phyloP scores from a whole-genome alignment of 495 filamentous ascomycete species.

The Neohortaea acidophila region DNA sequence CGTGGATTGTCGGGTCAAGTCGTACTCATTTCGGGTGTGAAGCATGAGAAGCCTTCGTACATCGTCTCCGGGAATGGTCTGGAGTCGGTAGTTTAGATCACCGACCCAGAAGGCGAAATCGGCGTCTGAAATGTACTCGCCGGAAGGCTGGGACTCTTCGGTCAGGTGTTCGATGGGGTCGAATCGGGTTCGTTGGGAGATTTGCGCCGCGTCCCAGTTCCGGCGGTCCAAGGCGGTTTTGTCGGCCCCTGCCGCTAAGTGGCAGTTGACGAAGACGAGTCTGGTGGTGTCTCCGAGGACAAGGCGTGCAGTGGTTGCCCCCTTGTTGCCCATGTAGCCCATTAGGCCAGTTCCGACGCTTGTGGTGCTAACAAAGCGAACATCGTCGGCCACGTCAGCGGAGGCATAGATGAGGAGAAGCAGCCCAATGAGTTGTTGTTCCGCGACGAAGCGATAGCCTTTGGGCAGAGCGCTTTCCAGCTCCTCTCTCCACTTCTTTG shows the following conservation, averaged over 20 bases:
- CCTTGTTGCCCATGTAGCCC: constrained; percentile 94
- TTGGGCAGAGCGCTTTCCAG: constrained; percentile 54
- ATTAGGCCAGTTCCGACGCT: constrained; percentile 75
- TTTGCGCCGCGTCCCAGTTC: constrained; percentile 80
- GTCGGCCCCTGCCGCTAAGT: constrained; percentile 75
- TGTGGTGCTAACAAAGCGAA: constrained; percentile 62
- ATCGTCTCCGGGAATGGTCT: constrained; percentile 76
- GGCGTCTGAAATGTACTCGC: constrained; percentile 68
- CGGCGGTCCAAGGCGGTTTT: constrained; percentile 60
- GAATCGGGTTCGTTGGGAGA: constrained; percentile 57
- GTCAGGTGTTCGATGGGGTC: constrained; percentile 47
- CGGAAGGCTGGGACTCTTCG: constrained; percentile 31
- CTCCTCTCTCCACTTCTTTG: constrained; percentile 64
- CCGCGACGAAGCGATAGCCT: constrained; percentile 61
- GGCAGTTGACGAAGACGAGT: constrained; percentile 76
- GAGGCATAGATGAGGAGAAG: constrained; percentile 76
- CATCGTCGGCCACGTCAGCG: constrained; percentile 49
- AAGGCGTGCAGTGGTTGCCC: constrained; percentile 65
- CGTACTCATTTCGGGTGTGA: constrained; percentile 67
- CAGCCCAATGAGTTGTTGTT: constrained; percentile 75
- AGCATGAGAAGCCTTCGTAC: constrained; percentile 72
- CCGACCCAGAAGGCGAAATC: constrained; percentile 95
- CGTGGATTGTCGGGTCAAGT: constrained; percentile 24
- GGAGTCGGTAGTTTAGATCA: constrained; percentile 88
- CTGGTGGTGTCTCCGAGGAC: constrained; percentile 81